phyloP scores from a whole-genome alignment of 768 basidiomycete species.

The Krasilnikovozyma curviuscula region DNA sequence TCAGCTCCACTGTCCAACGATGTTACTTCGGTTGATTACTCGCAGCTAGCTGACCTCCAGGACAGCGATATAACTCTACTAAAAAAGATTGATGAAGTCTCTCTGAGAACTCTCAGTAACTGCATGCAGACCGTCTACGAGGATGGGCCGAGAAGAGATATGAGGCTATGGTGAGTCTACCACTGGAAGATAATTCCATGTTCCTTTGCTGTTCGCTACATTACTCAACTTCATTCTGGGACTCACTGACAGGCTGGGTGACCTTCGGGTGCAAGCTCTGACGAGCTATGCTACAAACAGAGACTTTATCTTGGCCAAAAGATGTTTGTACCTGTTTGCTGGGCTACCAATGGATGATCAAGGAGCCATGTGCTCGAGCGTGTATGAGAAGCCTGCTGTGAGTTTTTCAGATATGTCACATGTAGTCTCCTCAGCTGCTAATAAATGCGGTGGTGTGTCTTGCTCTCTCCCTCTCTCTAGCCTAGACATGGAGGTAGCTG shows the following conservation, averaged over 20 bases:
- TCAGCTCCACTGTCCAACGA: constrained; percentile 10
- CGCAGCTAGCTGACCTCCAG: not conserved
- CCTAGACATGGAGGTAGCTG: too few relatives aligned
- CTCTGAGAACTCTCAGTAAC: constrained; percentile 13
- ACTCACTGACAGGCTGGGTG: constrained; percentile 15
- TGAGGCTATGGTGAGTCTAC: constrained; percentile 18
- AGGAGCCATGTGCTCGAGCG: not conserved
- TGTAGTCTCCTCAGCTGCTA: too few relatives aligned
- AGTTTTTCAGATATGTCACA: too few relatives aligned
- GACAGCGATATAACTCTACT: constrained; percentile 10
- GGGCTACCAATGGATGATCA: constrained; percentile 15
- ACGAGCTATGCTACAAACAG: constrained; percentile 15
- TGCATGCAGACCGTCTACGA: constrained; percentile 21
- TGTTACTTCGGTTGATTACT: constrained; percentile 8
- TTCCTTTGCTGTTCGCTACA: too few relatives aligned
- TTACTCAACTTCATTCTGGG: too few relatives aligned
- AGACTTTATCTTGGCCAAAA: constrained; percentile 15
- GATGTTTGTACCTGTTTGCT: constrained; percentile 18
- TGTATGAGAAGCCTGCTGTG: too few relatives aligned
- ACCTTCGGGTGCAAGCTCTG: constrained; percentile 17
- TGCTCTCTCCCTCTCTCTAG: too few relatives aligned
- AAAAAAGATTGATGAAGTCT: constrained; percentile 14
- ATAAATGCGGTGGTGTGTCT: too few relatives aligned
- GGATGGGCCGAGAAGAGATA: constrained; percentile 19
- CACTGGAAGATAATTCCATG: too few relatives aligned